Conservation (phyloP, 306 rosid genomes). For the Quercus suber region DNA sequence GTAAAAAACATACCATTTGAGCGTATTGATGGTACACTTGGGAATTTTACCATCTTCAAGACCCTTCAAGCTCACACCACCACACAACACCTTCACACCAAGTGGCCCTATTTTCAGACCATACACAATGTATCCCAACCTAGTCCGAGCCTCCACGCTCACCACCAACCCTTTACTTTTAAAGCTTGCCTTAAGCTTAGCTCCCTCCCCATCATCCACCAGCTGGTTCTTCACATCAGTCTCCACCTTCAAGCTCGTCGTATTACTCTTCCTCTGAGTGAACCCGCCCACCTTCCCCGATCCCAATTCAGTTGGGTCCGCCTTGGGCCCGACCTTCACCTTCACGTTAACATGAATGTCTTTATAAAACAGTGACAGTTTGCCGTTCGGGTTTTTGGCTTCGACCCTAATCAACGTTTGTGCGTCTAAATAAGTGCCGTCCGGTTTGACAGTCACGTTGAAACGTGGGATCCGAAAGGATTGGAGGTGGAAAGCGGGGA, state of each 20-base stretch:
- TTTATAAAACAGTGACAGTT: conserved; percentile 36
- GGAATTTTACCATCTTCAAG: conserved; percentile 53
- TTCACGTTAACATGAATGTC: neutral
- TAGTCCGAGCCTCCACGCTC: conserved; percentile 35
- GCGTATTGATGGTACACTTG: conserved; percentile 44
- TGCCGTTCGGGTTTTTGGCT: conserved; percentile 48
- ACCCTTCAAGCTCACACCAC: conserved; percentile 44
- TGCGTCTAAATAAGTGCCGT: conserved; percentile 50
- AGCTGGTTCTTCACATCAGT: conserved; percentile 30
- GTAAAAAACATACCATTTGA: conserved; percentile 48
- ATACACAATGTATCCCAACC: conserved; percentile 25
- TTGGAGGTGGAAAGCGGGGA: conserved; percentile 53
- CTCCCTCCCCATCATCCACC: conserved; percentile 34
- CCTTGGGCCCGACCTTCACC: conserved; percentile 23
- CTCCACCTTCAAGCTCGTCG: conserved; percentile 39
- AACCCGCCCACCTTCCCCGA: conserved; percentile 20
- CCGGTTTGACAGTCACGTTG: conserved; percentile 35
- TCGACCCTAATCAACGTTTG: conserved; percentile 41
- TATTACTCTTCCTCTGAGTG: conserved; percentile 28
- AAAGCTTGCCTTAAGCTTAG: conserved; percentile 26
- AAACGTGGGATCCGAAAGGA: conserved; percentile 48
- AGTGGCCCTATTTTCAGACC: conserved; percentile 42
- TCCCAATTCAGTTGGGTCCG: conserved; percentile 24
- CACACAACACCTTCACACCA: conserved; percentile 42
- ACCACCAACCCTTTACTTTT: conserved; percentile 41